Evolutionary conservation across 2,329 filamentous ascomycete genomes (phyloP).

Genomic region (Paramyrothecium roridum): DNA sequence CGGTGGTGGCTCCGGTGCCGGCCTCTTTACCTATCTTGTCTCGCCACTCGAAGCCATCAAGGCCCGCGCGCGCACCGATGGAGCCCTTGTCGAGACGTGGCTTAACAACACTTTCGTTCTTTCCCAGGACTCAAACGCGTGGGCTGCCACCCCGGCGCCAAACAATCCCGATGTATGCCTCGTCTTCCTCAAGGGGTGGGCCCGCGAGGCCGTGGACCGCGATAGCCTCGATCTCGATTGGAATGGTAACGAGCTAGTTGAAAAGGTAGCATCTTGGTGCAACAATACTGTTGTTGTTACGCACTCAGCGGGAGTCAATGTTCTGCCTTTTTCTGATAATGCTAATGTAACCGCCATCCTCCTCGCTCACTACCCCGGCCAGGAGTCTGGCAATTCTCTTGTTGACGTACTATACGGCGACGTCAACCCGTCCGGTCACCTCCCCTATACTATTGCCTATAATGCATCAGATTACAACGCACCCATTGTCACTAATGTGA

Average conservation of each 20-base stretch:
- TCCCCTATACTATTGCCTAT: slow-evolving; percentile 60
- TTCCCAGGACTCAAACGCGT: slow-evolving; percentile 3
- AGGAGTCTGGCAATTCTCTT: slow-evolving; percentile 56
- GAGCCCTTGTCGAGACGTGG: too few relatives aligned
- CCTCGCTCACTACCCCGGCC: slow-evolving; percentile 62
- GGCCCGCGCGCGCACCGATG: too few relatives aligned
- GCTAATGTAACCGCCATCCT: slow-evolving; percentile 62
- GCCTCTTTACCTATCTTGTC: background rate
- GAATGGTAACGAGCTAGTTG: slow-evolving; percentile 47
- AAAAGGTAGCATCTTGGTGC: slow-evolving; percentile 55
- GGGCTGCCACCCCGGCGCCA: too few relatives aligned
- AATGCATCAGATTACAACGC: slow-evolving; percentile 55
- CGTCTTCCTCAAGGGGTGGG: slow-evolving; percentile 4
- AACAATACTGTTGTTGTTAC: slow-evolving; percentile 62
- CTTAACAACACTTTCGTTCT: background rate
- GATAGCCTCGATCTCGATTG: background rate
- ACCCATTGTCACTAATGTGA: slow-evolving; percentile 35
- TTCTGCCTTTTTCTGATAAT: slow-evolving; percentile 61
- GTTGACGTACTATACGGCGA: slow-evolving; percentile 57
- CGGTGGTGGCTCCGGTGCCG: background rate
- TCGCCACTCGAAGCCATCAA: too few relatives aligned
- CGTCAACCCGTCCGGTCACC: slow-evolving; percentile 51
- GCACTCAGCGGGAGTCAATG: slow-evolving; percentile 60
- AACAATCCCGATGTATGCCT: too few relatives aligned
- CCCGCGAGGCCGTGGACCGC: slow-evolving; percentile 2